Percentiles rank a stretch among this genome's conserved stretches.
These are phyloP conservation scores for Neurospora sp. DNA, from an alignment of 495 filamentous ascomycete species.

Conservation along the genomic window DNA sequence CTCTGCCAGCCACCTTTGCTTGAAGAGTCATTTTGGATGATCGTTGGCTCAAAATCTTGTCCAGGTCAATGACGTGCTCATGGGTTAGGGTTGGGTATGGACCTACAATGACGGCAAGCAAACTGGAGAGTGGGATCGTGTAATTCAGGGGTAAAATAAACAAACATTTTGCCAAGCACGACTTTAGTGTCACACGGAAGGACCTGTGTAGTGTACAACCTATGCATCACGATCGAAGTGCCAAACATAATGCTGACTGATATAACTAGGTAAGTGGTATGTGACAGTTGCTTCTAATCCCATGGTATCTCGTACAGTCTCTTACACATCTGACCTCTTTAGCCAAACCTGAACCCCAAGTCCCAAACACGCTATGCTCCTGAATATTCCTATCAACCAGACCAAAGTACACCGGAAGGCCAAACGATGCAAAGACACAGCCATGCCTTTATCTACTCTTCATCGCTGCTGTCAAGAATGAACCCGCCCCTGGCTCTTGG, in stretches of 20 bases:
- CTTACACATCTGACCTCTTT: neutral
- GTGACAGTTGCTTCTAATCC: neutral
- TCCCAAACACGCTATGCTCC: neutral
- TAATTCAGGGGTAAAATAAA: neutral
- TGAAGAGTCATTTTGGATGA: neutral
- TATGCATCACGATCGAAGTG: neutral
- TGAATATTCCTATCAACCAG: neutral
- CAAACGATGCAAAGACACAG: neutral
- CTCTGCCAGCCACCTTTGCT: neutral
- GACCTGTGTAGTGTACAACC: neutral
- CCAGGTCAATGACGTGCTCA: neutral
- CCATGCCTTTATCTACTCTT: slow-evolving; percentile 23
- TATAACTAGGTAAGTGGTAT: neutral
- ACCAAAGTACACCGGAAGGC: neutral
- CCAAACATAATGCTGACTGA: neutral
- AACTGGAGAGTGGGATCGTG: neutral
- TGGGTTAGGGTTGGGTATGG: neutral
- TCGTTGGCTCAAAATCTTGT: neutral
- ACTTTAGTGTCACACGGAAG: neutral
- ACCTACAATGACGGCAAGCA: neutral
- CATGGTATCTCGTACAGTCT: neutral
- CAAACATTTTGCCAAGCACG: neutral
- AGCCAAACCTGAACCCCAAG: neutral
- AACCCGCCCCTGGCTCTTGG: slow-evolving; percentile 40
- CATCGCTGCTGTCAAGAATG: slow-evolving; percentile 47